Base-by-base conservation (phyloP, 139 green algal genomes). In the Eudorina sp. region DNA sequence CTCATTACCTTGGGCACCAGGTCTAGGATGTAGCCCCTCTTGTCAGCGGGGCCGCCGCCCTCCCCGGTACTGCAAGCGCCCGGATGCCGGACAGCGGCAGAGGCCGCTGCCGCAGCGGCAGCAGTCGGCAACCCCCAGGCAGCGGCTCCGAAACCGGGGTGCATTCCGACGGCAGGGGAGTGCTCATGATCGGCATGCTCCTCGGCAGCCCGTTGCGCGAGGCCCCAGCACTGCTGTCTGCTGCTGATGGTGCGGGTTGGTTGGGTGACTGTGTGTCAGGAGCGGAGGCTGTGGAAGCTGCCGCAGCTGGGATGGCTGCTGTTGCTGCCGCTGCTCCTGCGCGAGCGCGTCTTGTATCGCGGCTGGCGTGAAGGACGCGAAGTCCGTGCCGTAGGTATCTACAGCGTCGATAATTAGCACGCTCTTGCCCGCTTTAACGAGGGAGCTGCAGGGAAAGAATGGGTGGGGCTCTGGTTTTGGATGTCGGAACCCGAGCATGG, bases 351-450 rank as follows among this genome's bases (percentile, higher is more conserved):
- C 34, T 1, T 76, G 16, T 11, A 87, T 29, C 45, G 81, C 81
- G 8, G 64, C 81, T 13, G 81, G 81, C 5, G 90, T 91, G 48
- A 96, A 92, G 53, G 88, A 95, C 31, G 94, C 91, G 91, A 95
- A 98, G 13, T 92, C 88, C 14, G 89, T 89, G 16, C 97, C 97
- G 84, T 99, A 99, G 29, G 91, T 84, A 25, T 94, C 92, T 13
- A 89, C 80, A 0, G 89, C 53, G 72, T 99, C 97, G 16, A 99
- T 87, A 36, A 99, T 92, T 64, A 99, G 90, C 21, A 99, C 97
- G 18, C 86, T 94, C 58, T 94, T 94, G 1, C 96, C 96, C 11
- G 91, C 4, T 92, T 97, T 92, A 40, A 80, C 60, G 14, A 89
- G 90, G 18, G 62, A 73, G 11, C 62, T 83, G 75, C 53, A 8